Percentiles rank a stretch among this genome's conserved stretches.
phyloP scores from a whole-genome alignment of 768 basidiomycete species.

The Exidia glandulosa region DNA sequence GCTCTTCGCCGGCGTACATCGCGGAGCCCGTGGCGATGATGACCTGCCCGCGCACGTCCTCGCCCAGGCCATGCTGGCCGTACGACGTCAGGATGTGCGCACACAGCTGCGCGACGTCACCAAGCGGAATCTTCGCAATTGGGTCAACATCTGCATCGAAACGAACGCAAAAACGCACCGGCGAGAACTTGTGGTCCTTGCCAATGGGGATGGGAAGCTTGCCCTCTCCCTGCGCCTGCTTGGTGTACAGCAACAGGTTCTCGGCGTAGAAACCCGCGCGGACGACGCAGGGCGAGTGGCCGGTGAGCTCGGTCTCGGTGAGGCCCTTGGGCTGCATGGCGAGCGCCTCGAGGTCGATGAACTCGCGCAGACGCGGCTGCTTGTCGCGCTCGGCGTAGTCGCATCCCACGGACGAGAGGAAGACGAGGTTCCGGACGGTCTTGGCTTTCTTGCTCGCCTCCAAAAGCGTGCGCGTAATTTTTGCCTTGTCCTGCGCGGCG shows the following conservation, averaged over 20 bases:
- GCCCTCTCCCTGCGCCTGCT: slow-evolving; percentile 15
- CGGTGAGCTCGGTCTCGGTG: slow-evolving; percentile 14
- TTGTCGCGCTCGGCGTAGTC: slow-evolving; percentile 20
- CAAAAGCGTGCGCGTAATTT: slow-evolving; percentile 13
- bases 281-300: slow-evolving; percentile 19
- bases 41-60: slow-evolving; percentile 18
- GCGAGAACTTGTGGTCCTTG: slow-evolving; percentile 16
- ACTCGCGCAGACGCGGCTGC: slow-evolving; percentile 22
- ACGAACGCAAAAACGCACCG: no score
- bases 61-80: slow-evolving; percentile 21
- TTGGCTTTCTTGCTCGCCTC: slow-evolving; percentile 13
- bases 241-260: slow-evolving; percentile 19
- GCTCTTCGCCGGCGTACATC: slow-evolving; percentile 14
- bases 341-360: slow-evolving; percentile 20
- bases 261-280: slow-evolving; percentile 22
- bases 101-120: slow-evolving; percentile 17
- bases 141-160: no score
- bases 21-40: slow-evolving; percentile 15
- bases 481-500: slow-evolving; percentile 12
- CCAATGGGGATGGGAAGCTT: slow-evolving; percentile 19
- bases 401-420: slow-evolving; percentile 15
- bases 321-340: slow-evolving; percentile 15
- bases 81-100: slow-evolving; percentile 17
- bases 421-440: slow-evolving; percentile 13
- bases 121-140: slow-evolving; percentile 11